phyloP scores from a whole-genome alignment of 2,329 filamentous ascomycete species.

The Pestalotiopsis sp. region DNA sequence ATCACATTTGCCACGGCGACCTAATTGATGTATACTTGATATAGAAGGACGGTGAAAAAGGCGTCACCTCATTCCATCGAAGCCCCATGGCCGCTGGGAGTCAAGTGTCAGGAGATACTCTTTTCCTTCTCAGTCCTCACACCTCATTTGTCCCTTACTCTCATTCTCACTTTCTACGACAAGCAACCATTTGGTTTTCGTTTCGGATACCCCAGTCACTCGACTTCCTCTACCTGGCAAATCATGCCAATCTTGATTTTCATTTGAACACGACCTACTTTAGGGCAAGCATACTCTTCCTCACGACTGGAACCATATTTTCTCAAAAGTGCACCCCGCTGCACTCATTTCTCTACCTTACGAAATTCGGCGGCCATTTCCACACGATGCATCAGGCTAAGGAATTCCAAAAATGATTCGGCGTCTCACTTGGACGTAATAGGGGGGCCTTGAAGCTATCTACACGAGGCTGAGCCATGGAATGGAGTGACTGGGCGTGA shows the following conservation, averaged over 20 bases:
- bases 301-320: conserved; percentile 1
- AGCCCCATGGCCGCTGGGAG: neutral
- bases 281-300: conserved; percentile 1
- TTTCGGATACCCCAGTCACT: conserved; percentile 10
- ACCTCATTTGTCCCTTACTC: neutral
- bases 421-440: conserved; percentile 3
- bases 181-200: conserved; percentile 6
- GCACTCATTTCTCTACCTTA: neutral
- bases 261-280: conserved; percentile 1
- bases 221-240: conserved; percentile 11
- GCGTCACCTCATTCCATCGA: neutral
- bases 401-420: neutral
- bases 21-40: conserved; percentile 9
- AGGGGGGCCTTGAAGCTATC: neutral
- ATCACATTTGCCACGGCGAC: neutral
- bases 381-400: neutral
- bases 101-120: neutral
- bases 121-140: neutral
- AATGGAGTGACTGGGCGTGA: neutral
- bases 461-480: neutral
- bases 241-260: neutral
- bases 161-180: conserved; percentile 1
- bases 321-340: neutral
- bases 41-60: neutral
- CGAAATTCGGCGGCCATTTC: neutral